These are phyloP conservation scores for Aegilops tauschii DNA, from an alignment of 176 grass and related monocot genomes.

Conservation along the genomic window DNA sequence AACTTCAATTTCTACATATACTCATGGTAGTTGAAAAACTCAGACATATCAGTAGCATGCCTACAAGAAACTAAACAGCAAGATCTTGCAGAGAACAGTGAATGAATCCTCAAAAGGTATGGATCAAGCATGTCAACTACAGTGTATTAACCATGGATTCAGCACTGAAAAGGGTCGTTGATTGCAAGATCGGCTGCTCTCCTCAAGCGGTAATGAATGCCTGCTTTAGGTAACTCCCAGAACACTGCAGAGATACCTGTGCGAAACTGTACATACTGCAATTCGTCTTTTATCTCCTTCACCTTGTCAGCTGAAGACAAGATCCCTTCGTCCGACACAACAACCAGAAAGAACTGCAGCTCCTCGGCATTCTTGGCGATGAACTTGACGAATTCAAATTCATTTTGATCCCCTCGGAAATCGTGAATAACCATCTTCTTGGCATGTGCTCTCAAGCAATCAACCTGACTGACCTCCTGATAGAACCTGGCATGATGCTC, in stretches of 20 bases:
- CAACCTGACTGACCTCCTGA: background rate
- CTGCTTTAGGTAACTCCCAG: too few relatives aligned
- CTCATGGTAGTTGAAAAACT: background rate
- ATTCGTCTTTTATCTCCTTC: background rate
- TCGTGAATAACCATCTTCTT: background rate
- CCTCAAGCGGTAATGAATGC: too few relatives aligned
- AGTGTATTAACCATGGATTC: background rate
- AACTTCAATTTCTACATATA: background rate
- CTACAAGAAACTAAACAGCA: background rate
- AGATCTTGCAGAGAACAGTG: background rate
- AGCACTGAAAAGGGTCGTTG: background rate
- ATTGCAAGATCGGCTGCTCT: background rate
- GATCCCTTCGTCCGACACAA: background rate
- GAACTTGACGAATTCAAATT: background rate
- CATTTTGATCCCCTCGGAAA: background rate
- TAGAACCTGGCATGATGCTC: background rate
- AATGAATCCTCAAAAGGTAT: background rate
- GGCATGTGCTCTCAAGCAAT: constrained; percentile 11
- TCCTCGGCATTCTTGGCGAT: background rate
- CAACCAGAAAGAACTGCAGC: background rate
- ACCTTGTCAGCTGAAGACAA: background rate
- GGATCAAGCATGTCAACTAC: background rate
- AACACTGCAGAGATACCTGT: background rate
- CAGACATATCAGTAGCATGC: background rate
- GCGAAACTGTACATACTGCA: background rate